Conservation (phyloP, 2,329 filamentous ascomycete species). For the Beauveria bassiana region DNA sequence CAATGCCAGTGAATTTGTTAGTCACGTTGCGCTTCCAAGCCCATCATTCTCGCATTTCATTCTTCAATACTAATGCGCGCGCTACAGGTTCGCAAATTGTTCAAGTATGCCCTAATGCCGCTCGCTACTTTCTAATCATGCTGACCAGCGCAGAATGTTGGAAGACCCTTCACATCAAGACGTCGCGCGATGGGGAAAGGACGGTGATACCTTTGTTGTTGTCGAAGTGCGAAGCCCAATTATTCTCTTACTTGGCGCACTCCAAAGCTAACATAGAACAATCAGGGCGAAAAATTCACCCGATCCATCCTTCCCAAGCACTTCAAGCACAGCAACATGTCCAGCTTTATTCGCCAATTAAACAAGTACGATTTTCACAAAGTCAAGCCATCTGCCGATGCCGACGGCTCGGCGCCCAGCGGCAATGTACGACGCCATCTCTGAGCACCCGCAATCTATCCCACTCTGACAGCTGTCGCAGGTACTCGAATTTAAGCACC, state of each 20-base stretch:
- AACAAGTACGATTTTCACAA: slow-evolving; percentile 99
- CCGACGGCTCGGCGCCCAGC: slow-evolving; percentile 24
- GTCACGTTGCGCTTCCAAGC: slow-evolving; percentile 29
- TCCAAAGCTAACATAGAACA: not conserved
- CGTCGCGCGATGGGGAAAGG: slow-evolving; percentile 92
- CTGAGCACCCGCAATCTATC: slow-evolving; percentile 47
- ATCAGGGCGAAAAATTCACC: slow-evolving; percentile 93
- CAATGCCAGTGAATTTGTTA: slow-evolving; percentile 93
- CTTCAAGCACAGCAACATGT: slow-evolving; percentile 99
- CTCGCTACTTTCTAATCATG: slow-evolving; percentile 7
- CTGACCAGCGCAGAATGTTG: slow-evolving; percentile 64
- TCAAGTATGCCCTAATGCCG: slow-evolving; percentile 62
- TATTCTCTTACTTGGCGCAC: not conserved
- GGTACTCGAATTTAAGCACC: slow-evolving; percentile 79
- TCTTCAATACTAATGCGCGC: slow-evolving; percentile 20
- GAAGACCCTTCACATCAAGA: slow-evolving; percentile 89
- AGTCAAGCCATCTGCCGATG: slow-evolving; percentile 53
- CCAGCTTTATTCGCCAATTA: slow-evolving; percentile 88
- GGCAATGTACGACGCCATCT: slow-evolving; percentile 26
- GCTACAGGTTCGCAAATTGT: slow-evolving; percentile 85
- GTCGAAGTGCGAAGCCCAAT: slow-evolving; percentile 61
- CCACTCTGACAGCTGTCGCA: slow-evolving; percentile 10
- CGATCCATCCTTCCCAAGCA: slow-evolving; percentile 95
- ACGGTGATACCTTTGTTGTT: slow-evolving; percentile 93
- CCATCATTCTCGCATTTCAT: too few relatives aligned